Conservation (phyloP, 2,329 filamentous ascomycete genomes). For the Neofusicoccum kwambonambiense region DNA sequence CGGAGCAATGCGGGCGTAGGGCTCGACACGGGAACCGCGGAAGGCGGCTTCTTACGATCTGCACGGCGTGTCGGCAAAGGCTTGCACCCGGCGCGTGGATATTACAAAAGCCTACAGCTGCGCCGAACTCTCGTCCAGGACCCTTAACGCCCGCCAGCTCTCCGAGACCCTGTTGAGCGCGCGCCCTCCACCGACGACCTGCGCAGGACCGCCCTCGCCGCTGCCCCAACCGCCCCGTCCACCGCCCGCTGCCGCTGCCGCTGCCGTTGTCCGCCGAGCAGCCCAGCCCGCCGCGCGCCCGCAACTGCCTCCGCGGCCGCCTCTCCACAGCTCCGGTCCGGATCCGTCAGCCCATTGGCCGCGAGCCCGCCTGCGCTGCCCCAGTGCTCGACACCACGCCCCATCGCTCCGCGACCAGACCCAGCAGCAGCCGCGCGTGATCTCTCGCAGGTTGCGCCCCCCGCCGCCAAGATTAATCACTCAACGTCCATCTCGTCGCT, state of each 20-base stretch:
- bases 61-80: conserved; percentile 4
- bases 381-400: neutral
- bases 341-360: conserved; percentile 10
- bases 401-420: neutral
- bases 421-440: conserved; percentile 5
- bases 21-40: conserved; percentile 15
- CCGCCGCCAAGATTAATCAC: conserved; percentile 17
- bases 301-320: neutral
- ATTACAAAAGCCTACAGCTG: conserved; percentile 18
- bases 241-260: no score
- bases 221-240: neutral
- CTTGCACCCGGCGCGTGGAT: conserved; percentile 9
- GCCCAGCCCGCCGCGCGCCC: neutral
- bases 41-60: conserved; percentile 17
- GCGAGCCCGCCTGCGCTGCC: neutral
- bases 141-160: neutral
- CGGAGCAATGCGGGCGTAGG: neutral
- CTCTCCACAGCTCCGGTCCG: neutral
- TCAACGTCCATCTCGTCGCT: conserved; percentile 19
- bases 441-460: conserved; percentile 14
- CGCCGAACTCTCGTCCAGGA: conserved; percentile 8
- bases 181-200: neutral
- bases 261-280: neutral
- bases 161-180: conserved; percentile 7
- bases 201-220: neutral